Percentiles rank a stretch among this genome's conserved stretches.
These are phyloP conservation scores for Fistulinella cinereoalba DNA, from an alignment of 1,284 basidiomycete species.

Conservation along the genomic window DNA sequence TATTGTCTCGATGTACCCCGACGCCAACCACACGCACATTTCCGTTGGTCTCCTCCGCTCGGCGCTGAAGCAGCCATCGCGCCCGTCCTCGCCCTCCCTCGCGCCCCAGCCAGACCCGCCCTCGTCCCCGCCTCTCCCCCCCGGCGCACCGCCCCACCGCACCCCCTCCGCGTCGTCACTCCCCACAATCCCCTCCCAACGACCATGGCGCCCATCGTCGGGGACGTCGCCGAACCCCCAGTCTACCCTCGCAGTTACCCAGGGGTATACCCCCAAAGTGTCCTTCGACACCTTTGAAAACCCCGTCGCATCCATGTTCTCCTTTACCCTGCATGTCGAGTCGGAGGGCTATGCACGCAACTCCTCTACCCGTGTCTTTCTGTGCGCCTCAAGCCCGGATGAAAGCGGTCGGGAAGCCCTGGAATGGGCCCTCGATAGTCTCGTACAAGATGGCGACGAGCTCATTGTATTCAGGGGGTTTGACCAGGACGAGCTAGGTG, in stretches of 20 bases:
- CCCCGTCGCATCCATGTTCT: slow-evolving; percentile 70
- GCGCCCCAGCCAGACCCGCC: slow-evolving; percentile 11
- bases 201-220: slow-evolving; percentile 17
- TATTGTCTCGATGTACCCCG: slow-evolving; percentile 3
- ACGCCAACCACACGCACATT: slow-evolving; percentile 15
- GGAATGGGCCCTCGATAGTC: slow-evolving; percentile 84
- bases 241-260: slow-evolving; percentile 31
- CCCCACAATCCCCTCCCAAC: no score
- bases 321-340: slow-evolving; percentile 77
- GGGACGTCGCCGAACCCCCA: slow-evolving; percentile 20
- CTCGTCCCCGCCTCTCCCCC: slow-evolving; percentile 18
- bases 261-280: slow-evolving; percentile 79
- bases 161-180: slow-evolving; percentile 22
- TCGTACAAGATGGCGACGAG: slow-evolving; percentile 93
- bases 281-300: slow-evolving; percentile 83
- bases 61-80: slow-evolving; percentile 46
- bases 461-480: slow-evolving; percentile 90
- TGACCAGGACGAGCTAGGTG: slow-evolving; percentile 80
- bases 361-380: slow-evolving; percentile 83
- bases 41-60: slow-evolving; percentile 40
- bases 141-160: slow-evolving; percentile 15
- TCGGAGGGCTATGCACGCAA: slow-evolving; percentile 79
- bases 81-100: slow-evolving; percentile 29
- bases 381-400: slow-evolving; percentile 88
- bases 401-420: slow-evolving; percentile 84